Conservation (phyloP, 768 basidiomycete species). For the Neoboletus brunneissimus region DNA sequence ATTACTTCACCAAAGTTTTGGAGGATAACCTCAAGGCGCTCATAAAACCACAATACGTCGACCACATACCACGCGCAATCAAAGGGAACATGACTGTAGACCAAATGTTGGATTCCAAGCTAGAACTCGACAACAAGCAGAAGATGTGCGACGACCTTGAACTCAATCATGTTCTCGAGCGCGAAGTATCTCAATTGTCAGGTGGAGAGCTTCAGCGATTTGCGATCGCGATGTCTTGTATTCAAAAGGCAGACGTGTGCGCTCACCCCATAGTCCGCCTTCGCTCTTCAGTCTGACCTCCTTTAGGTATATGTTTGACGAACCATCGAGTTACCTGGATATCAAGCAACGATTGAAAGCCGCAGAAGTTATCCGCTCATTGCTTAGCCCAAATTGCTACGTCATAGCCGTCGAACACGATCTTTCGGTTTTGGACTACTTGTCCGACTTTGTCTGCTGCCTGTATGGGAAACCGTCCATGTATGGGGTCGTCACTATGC, state of each 20-base stretch:
- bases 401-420: constrained; percentile 99
- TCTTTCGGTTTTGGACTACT: constrained; percentile 94
- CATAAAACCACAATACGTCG: constrained; percentile 99
- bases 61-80: constrained; percentile 96
- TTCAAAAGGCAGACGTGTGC: constrained; percentile 93
- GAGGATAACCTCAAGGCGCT: constrained; percentile 98
- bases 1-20: constrained; percentile 98
- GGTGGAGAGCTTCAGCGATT: constrained; percentile 98
- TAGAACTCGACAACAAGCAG: constrained; percentile 87
- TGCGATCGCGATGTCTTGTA: constrained; percentile 96
- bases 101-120: constrained; percentile 90
- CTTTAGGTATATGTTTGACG: constrained; percentile 95
- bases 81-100: constrained; percentile 84
- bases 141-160: constrained; percentile 84
- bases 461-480: constrained; percentile 96
- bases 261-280: constrained; percentile 29
- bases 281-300: constrained; percentile 1
- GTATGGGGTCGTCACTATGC: constrained; percentile 99
- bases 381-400: constrained; percentile 82
- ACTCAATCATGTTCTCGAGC: constrained; percentile 78
- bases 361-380: constrained; percentile 88
- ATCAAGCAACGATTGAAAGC: constrained; percentile 93
- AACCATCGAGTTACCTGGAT: constrained; percentile 97
- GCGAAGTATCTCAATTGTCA: constrained; percentile 82
- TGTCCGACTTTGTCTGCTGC: constrained; percentile 98